Base-by-base conservation (phyloP, 2,329 filamentous ascomycete species). In the Pseudogymnoascus sp. region DNA sequence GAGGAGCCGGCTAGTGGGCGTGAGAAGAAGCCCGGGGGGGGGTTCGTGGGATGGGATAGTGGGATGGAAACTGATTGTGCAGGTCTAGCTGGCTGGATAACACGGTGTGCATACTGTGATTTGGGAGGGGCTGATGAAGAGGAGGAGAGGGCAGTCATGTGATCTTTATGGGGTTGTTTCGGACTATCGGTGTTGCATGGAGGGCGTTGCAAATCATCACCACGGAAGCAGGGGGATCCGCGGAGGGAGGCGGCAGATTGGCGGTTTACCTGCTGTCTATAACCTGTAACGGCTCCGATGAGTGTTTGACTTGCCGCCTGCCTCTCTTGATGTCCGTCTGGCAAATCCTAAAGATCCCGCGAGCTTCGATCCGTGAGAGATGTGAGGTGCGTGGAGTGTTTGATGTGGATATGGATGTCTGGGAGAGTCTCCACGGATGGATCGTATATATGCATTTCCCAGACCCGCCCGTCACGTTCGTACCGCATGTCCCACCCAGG, bases 261-360 rank as follows among this genome's bases (percentile, higher is more conserved):
- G 26, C 8, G 14, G 19, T 52, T 31, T 19, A 26, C 26, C 31
- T n/a, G n/a, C 45, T 6, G 45, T 55, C 33, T 33, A 55, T 31
- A 33, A 33, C 45, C 14, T 33, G 45, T 33, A 55, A 19, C 45
- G n/a, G 16, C 45, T 3, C 14, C n/a, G 2, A 3, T 4, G 45
- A 16, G 26, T 55, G 45, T 55, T 55, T 55, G 45, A 55, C 26
- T 55, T 55, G n/a, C 26, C 45, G 45, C 45, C 45, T 33, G n/a
- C 45, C 45, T 52, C 26, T 16, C 8, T 31, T 8, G 14, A 52
- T 7, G n/a, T 19, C 23, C 7, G 26, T 19, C 26, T 31, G 26
- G 26, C n/a, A 31, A 49, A 41, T 16, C 6, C 16, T 6, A 45
- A 29, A 29, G 33, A 16, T 29, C 14, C 4, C 14, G 23, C 14